These are phyloP conservation scores for Hypoxylon rickii DNA, from an alignment of 495 filamentous ascomycete species.

Conservation along the genomic window DNA sequence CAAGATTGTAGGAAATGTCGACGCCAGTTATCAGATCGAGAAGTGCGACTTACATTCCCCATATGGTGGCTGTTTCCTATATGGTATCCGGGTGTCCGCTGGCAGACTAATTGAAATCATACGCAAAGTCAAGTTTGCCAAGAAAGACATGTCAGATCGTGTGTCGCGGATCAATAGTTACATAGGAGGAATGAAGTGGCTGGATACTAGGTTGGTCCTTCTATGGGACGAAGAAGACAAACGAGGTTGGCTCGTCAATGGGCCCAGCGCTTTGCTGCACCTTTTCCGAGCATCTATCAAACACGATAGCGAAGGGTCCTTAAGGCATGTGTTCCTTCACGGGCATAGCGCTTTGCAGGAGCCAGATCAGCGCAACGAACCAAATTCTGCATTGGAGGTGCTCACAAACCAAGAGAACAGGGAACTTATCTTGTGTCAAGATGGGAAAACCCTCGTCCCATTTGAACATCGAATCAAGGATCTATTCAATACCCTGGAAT, in stretches of 20 bases:
- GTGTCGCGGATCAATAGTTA: slow-evolving; percentile 9
- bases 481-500: slow-evolving; percentile 33
- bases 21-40: no score
- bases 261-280: slow-evolving; percentile 46
- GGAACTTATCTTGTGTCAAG: slow-evolving; percentile 23
- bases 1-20: no score
- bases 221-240: slow-evolving; percentile 44
- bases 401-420: slow-evolving; percentile 27
- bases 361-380: not conserved
- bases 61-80: no score
- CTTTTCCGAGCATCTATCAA: slow-evolving; percentile 42
- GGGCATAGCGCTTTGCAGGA: not conserved
- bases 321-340: slow-evolving; percentile 16
- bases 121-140: slow-evolving; percentile 26
- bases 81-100: no score
- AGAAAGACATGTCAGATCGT: slow-evolving; percentile 33
- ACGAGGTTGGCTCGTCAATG: slow-evolving; percentile 47
- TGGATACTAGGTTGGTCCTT: slow-evolving; percentile 35
- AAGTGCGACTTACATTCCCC: no score
- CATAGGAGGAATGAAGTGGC: slow-evolving; percentile 28
- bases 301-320: slow-evolving; percentile 20
- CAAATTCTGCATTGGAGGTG: slow-evolving; percentile 21
- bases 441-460: slow-evolving; percentile 16
- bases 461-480: slow-evolving; percentile 33
- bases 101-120: no score